Base-by-base conservation (phyloP, 768 basidiomycete species). In the Artomyces pyxidatus region DNA sequence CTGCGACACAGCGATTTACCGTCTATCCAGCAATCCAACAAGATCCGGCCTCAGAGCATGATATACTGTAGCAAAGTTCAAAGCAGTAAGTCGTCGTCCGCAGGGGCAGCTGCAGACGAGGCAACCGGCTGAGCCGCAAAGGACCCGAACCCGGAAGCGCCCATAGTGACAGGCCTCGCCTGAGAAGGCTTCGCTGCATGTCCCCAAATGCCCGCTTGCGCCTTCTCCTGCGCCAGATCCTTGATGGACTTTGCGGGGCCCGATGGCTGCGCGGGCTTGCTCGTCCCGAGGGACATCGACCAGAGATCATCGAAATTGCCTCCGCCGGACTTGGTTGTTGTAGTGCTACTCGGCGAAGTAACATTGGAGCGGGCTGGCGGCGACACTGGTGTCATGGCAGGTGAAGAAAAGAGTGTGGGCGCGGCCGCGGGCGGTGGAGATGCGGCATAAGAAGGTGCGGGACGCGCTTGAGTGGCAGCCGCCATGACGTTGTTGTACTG, bases 221-320 rank as follows among this genome's bases (percentile, higher is more conserved):
- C 76, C 71, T 93, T 92, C 70, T 95, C 92, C 68, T 80, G 83
- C 68, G 90, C 87, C 55, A 96, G 63, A 59, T 91, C 92, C 65
- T 86, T 86, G 60, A 95, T 94, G 38, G 84, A 87, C 73, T 92
- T 91, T 32, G 43, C 72, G 10, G 50, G 28, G 10, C 45, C 55
- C 6, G 53, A 26, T 6, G 50, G 42, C 40, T 65, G 61, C 2
- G 76, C 61, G 42, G 76, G 74, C 32, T 71, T 52, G 28, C 47
- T 37, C 9, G 68, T 56, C 25, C 84, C 85, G 30, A 94, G 74
- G 2, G 85, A 87, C 74, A 92, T 74, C 19, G 78, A 77, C 88
- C 88, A 96, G 55, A 96, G 64, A 62, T 96, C 93, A 54, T 93
- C 93, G 60, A 95, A 96, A 59, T 81, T 83, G 49, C 76, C 68